These are phyloP conservation scores for Jamesozyma piceae DNA, from an alignment of 805 yeast genomes.

Conservation along the genomic window DNA sequence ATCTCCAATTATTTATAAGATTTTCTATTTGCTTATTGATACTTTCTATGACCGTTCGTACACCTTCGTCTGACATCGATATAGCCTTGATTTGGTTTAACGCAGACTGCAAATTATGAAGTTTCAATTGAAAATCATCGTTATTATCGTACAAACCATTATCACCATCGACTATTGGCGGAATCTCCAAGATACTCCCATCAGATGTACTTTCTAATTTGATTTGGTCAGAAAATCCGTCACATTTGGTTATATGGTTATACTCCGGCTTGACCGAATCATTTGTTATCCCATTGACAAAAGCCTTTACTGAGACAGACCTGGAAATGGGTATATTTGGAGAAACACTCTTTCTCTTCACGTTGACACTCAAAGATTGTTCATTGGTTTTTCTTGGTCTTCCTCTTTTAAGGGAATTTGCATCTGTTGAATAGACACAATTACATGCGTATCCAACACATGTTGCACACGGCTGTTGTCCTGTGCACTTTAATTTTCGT, in stretches of 20 bases:
- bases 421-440: slow-evolving; percentile 14
- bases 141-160: slow-evolving; percentile 14
- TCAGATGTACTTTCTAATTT: not conserved
- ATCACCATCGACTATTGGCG: slow-evolving; percentile 1
- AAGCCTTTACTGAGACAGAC: not conserved
- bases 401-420: not conserved
- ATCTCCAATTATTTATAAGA: slow-evolving; percentile 15
- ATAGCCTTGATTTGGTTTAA: slow-evolving; percentile 10
- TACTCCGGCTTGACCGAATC: not conserved
- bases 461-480: slow-evolving; percentile 25
- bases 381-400: not conserved
- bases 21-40: slow-evolving; percentile 12
- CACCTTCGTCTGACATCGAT: not conserved
- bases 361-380: not conserved
- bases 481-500: slow-evolving; percentile 30
- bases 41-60: slow-evolving; percentile 5
- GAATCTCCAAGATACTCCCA: not conserved
- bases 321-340: not conserved
- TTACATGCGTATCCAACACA: slow-evolving; percentile 27
- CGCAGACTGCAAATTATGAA: slow-evolving; percentile 12
- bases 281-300: not conserved
- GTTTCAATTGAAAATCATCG: slow-evolving; percentile 10
- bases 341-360: not conserved
- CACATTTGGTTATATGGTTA: no score
- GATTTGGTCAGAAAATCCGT: no score